Base-by-base conservation (phyloP, 441 rosid species). In the Mallotus repandus region DNA sequence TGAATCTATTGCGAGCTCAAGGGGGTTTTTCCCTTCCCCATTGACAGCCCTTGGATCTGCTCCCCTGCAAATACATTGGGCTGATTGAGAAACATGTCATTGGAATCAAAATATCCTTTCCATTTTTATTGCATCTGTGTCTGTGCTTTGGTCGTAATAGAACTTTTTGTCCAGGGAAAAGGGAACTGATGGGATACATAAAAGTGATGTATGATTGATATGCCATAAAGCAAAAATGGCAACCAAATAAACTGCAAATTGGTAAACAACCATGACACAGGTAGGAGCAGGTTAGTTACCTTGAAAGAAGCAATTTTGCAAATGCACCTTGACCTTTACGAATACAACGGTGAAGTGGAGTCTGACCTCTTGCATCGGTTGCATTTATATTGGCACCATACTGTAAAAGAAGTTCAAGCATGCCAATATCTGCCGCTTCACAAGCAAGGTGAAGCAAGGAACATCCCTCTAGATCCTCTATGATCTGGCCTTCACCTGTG, bases 351-450 rank as follows among this genome's bases (percentile, higher is more conserved):
- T 94, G 97, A 67, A 97, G 84, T 5, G 99, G 98, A 6, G 85
- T 87, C 70, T 90, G 93, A 75, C 98, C 97, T 79, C 81, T 87
- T 57, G 94, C 86, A 83, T 91, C 97, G 5, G 77, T 78, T 59
- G 94, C 84, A 78, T 94, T 91, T 76, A 90, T 84, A 79, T 87
- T 88, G 56, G 99, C 97, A 75, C 99, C 99, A 62, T 92, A 97
- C 75, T 94, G 99, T 53, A 97, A 80, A 49, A 97, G 91, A 80
- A 97, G 97, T 84, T 97, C 99, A n/a, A 94, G 81, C 99, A 97
- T 94, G 77, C 99, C 97, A 53, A 97, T 82, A 78, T 97, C 99
- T 21, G 92, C 90, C 74, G 92, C 83, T 85, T 92, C 98, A 86
- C 98, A 97, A 66, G 99, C 99, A 66, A 96, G 94, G 80, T 97